Base-by-base conservation (phyloP, 495 filamentous ascomycete species). In the Pseudomonodictys pantanalensis region DNA sequence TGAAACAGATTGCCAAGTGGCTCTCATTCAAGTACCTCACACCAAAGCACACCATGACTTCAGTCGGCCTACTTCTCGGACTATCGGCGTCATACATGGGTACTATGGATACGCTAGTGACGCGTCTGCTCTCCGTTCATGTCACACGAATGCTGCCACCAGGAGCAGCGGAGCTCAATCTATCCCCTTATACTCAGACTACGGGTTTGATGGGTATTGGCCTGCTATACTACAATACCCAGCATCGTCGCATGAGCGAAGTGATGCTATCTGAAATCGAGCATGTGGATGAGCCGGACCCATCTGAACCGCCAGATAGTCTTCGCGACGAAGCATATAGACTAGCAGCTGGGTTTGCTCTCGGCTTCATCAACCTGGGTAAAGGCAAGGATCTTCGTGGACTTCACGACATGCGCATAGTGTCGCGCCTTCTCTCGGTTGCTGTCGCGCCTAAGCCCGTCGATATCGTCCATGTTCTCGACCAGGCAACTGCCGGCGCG, bases 231-330 rank as follows among this genome's bases (percentile, higher is more conserved):
- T 96, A 88, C 74, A 87, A 90, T 69, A 95, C 91, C 22, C 93
- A 97, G 64, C 93, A 99, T 75, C 88, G 93, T 7, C 84, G 93
- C 47, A 99, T 99, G 93, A 96, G 90, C 68, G 93, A 99, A 71
- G 88, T 97, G 30, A 96, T 97, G 90, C 81, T 97, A 35, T 96
- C 92, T 0, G 93, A 99, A 71, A 93, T 99, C 45, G 92, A 97
- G 64, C 86, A 89, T 48, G 78, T 88, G 35, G 89, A 90, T 33
- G 71, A 81, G 12, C 89, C 89, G 44, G 91, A 97, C 58, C 77
- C 77, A 18, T 77, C 78, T 15, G 75, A 79, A 39, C 76, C 80
- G 17, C 76, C 78, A 17, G 85, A 87, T 63, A 84, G 82, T n/a
- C 72, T 97, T 15, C 86, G 95, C 23, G 91, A 95, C 65, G 93